phyloP scores from a whole-genome alignment of 2,329 filamentous ascomycete species.

The Beauveria australis region DNA sequence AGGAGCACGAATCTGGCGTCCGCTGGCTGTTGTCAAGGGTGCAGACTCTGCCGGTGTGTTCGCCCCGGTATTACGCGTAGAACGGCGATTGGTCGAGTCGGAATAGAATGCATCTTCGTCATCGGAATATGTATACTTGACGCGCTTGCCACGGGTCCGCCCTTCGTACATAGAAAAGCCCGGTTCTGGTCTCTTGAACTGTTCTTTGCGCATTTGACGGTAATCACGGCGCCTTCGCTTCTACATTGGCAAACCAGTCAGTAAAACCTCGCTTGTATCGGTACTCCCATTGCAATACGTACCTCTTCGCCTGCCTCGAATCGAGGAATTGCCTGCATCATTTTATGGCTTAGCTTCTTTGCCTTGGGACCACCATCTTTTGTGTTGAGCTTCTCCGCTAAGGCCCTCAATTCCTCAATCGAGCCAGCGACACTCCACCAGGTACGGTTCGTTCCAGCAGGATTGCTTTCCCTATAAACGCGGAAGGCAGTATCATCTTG shows the following conservation, averaged over 20 bases:
- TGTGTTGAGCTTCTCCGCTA: constrained; percentile 68
- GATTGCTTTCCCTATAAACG: constrained; percentile 88
- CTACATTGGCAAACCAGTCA: constrained; percentile 33
- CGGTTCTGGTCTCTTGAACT: constrained; percentile 78
- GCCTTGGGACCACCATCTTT: constrained; percentile 77
- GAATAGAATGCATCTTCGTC: constrained; percentile 66
- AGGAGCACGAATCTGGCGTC: constrained; percentile 70
- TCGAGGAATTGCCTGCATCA: constrained; percentile 70
- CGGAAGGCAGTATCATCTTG: constrained; percentile 90
- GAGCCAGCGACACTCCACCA: constrained; percentile 91
- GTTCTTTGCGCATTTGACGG: constrained; percentile 73
- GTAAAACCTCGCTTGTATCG: not conserved
- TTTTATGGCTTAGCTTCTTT: constrained; percentile 67
- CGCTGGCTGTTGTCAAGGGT: constrained; percentile 69
- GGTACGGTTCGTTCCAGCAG: constrained; percentile 62
- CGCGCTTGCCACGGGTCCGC: constrained; percentile 87
- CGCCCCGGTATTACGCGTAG: constrained; percentile 64
- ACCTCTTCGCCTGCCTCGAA: constrained; percentile 93
- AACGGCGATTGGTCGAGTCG: constrained; percentile 59
- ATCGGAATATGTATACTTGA: constrained; percentile 94
- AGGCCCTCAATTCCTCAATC: constrained; percentile 72
- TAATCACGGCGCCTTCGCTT: constrained; percentile 94
- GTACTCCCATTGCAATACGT: constrained; percentile 20
- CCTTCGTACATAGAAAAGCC: constrained; percentile 94
- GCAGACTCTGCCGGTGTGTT: constrained; percentile 64